Base-by-base conservation (phyloP, 192 early-diverging fungal species). In the Podila minutissima region DNA sequence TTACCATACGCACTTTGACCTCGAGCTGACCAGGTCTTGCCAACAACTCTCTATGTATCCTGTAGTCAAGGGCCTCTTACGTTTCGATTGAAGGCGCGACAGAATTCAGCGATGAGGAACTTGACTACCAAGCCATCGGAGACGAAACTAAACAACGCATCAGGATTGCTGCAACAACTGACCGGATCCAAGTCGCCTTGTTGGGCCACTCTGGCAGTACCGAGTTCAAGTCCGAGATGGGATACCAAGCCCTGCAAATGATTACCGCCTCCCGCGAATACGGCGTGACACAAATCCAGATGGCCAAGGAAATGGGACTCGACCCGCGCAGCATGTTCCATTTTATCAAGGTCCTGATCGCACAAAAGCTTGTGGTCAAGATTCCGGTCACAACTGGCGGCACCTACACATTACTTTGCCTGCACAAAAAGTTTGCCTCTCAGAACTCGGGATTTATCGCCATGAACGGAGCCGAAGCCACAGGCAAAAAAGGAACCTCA, bases 261-360 rank as follows among this genome's bases (percentile, higher is more conserved):
- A 86, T 93, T 62, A 86, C 89, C 0, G 66, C 74, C 49, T 37
- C 64, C 7, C 82, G 92, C 32, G 75, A 75, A 6, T 22, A 78
- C 32, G 92, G 92, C 0, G 79, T 84, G 9, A 91, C 89, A 2
- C 90, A 91, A 71, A 75, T 77, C 9, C 89, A 91, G 19, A 64
- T 93, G 29, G 73, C 90, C 0, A 92, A 90, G 62, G 53, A 74
- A 0, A 69, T 87, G 28, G 66, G 83, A 15, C 74, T 91, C 22
- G 91, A 93, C 70, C 90, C 92, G 24, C 73, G 89, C 55, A 88
- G 84, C 33, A 82, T 89, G 31, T 93, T 89, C 65, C 89, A 93
- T 72, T 87, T 86, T 64, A 50, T 93, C 57, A 93, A 92, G 58
- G 73, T 83, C 4, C 82, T 93, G 26, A 46, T 75, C 19, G 66